Conservation (phyloP, 257 asterid genomes). For the Datura wrightii region DNA sequence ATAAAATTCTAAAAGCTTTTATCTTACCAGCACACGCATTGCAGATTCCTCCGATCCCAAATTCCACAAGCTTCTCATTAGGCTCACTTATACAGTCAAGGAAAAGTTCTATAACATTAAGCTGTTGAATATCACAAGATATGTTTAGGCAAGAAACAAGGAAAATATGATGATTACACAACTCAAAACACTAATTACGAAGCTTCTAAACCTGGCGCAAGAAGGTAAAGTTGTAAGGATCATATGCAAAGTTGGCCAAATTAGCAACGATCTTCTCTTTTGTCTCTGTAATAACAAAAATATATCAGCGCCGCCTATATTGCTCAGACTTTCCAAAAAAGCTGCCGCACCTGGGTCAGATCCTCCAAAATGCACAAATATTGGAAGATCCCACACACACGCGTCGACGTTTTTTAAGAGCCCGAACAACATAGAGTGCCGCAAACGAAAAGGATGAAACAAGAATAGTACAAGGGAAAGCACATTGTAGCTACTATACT, state of each 20-base stretch:
- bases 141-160: slow-evolving; percentile 27
- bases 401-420: no score
- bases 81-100: slow-evolving; percentile 94
- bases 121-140: slow-evolving; percentile 53
- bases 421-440: no score
- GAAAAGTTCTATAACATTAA: slow-evolving; percentile 87
- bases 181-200: not conserved
- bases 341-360: no score
- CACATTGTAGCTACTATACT: slow-evolving; percentile 17
- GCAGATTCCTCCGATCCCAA: slow-evolving; percentile 92
- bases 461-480: not conserved
- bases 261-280: slow-evolving; percentile 87
- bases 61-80: slow-evolving; percentile 85
- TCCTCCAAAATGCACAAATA: no score
- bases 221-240: slow-evolving; percentile 85
- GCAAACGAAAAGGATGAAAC: no score
- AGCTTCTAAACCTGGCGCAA: slow-evolving; percentile 72
- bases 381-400: no score
- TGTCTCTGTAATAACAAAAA: slow-evolving; percentile 59
- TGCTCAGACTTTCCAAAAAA: no score
- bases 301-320: not conserved
- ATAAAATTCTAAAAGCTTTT: slow-evolving; percentile 17
- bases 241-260: slow-evolving; percentile 92
- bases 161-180: not conserved
- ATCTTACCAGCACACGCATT: slow-evolving; percentile 75